phyloP scores from a whole-genome alignment of 1,284 basidiomycete genomes.

The Marasmius fiardii region DNA sequence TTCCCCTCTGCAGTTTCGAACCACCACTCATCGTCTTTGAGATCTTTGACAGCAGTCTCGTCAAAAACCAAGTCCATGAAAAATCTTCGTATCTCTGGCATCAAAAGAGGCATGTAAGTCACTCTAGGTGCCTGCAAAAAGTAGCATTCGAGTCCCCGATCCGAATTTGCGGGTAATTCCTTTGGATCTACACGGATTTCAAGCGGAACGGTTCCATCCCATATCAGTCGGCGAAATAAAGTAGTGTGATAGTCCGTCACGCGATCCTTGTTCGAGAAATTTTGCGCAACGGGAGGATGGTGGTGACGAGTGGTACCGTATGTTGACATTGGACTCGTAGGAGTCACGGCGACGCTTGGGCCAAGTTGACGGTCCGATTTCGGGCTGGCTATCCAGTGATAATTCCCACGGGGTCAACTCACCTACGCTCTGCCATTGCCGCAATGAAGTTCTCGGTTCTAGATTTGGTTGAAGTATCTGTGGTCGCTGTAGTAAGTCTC shows the following conservation, averaged over 20 bases:
- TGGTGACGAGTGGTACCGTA: constrained; percentile 56
- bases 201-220: constrained; percentile 83
- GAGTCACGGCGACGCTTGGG: no score
- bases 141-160: constrained; percentile 83
- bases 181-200: constrained; percentile 82
- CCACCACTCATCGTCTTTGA: constrained; percentile 92
- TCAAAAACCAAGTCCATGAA: constrained; percentile 89
- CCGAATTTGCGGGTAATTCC: constrained; percentile 82
- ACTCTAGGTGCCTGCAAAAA: constrained; percentile 86
- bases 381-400: no score
- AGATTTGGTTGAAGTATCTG: no score
- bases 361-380: neutral
- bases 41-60: constrained; percentile 63
- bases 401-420: no score
- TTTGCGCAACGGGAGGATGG: constrained; percentile 43
- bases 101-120: constrained; percentile 86
- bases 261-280: constrained; percentile 48
- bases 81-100: constrained; percentile 83
- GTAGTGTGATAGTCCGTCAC: constrained; percentile 58
- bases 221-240: constrained; percentile 75
- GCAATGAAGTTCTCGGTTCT: no score
- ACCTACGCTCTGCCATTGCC: no score
- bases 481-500: no score
- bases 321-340: constrained; percentile 47
- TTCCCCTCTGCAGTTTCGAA: constrained; percentile 81